Evolutionary conservation across 1,139 yeast genomes (phyloP), one percentile per base, ranked within the genome.

Genomic region (Protomyces pachydermus): DNA sequence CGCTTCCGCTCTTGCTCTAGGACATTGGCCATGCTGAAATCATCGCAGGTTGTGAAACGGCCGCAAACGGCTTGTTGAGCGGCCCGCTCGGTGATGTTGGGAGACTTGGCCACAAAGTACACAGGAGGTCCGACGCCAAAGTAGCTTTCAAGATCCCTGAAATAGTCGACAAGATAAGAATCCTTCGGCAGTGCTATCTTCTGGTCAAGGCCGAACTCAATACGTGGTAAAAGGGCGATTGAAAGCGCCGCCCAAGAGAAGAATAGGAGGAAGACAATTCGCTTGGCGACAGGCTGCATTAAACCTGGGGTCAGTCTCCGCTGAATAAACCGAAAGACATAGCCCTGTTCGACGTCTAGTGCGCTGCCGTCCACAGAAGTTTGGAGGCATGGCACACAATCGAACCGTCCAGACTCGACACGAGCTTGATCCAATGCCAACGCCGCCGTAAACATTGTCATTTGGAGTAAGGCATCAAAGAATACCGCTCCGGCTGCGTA

Each of bases 121-220:
- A 89, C 81, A 0, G 98, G 98, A 0, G 98, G 97, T 0, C 98
- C 98, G 2, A 88, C 87, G 68, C 87, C 86, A 66, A 93, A 79
- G 72, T 85, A 87, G 1, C 80, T 75, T 72, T 87, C 88, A 14
- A 91, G 79, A 60, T 93, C 91, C 68, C 86, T 78, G 75, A 88
- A 93, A 73, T 93, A 93, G 63, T 83, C 80, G 42, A 90, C 84
- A 70, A 93, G 76, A 71, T 91, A 89, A 0, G 97, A 91, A 65
- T 83, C 91, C 3, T 81, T 76, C 0, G 98, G 98, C 16, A 93
- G 81, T 0, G 98, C 98, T 54, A 87, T 78, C 65, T 96, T 81
- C 74, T 93, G 98, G 72, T 93, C 98, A 37, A 93, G 80, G 0
- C 98, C 98, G 48, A 88, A 78, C 66, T 85, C 75, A 32, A 91